Evolutionary conservation across 495 filamentous ascomycete species (phyloP), one percentile per base, ranked within the genome.

Genomic region (Letharia lupina): DNA sequence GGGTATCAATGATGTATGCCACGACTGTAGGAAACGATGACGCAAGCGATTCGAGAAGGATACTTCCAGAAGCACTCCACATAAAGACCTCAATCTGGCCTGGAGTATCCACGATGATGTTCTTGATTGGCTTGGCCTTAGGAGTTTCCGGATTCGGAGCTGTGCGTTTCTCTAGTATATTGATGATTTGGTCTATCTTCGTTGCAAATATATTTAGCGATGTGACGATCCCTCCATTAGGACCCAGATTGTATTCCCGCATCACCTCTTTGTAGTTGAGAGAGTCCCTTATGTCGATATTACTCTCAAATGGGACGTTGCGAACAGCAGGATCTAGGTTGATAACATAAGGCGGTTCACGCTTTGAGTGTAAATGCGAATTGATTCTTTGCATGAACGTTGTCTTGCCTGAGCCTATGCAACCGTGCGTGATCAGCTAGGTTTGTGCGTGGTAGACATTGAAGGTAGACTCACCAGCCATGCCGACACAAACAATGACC

Each of bases 211-310:
- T 85, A 72, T 98, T 98, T 40, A 98, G 77, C 3, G 90, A 94
- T 7, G 94, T 99, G 69, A 98, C 80, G 70, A 99, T 98, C n/a
- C 93, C 94, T 44, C 94, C 94, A 79, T 98, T 98, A 7, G 94
- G 94, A 0, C 94, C 94, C 0, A 99, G 85, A 72, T 96, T 96
- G 82, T 98, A 98, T 74, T 96, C 90, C 75, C 90, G 91, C 94
- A 99, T 99, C 68, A 99, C 94, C 76, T 99, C 93, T 75, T 96
- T 95, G 83, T 99, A 99, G 79, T 99, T 96, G 73, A 99, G 91
- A 39, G 88, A 92, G 77, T 99, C 95, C 66, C 95, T 91, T 71
- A 99, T 99, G 76, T 99, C 94, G 80, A 99, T 97, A 77, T 99
- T 98, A 78, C 86, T 86, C 66, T 96, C 91, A 76, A 97, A 99